Conservation (phyloP, 176 grass and related monocot genomes). For the Musa schizocarpa region DNA sequence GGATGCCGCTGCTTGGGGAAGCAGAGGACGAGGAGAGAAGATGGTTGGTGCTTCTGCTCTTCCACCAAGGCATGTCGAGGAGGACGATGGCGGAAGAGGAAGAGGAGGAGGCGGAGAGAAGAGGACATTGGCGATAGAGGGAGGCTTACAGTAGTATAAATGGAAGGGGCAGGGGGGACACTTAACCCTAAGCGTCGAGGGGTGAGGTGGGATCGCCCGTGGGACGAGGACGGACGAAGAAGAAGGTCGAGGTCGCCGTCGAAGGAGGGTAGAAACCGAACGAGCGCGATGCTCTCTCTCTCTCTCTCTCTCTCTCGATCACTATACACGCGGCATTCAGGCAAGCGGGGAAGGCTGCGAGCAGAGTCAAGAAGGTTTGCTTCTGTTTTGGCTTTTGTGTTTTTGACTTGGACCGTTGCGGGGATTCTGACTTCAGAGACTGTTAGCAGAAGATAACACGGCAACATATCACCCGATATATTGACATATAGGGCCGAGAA, state of each 20-base stretch:
- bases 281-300: not conserved
- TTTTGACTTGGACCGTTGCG: not conserved
- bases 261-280: not conserved
- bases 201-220: not conserved
- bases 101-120: not conserved
- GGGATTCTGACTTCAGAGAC: not conserved
- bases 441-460: too few relatives aligned
- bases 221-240: not conserved
- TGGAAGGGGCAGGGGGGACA: not conserved
- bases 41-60: not conserved
- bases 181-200: not conserved
- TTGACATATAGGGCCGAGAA: too few relatives aligned
- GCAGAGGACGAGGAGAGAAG: constrained; percentile 17
- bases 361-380: not conserved
- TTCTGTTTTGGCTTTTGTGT: not conserved
- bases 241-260: not conserved
- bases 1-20: constrained; percentile 17
- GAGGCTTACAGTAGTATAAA: not conserved
- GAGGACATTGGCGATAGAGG: not conserved
- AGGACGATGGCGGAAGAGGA: not conserved
- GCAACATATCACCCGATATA: too few relatives aligned
- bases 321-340: not conserved
- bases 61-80: constrained; percentile 42
- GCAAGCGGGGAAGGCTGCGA: not conserved
- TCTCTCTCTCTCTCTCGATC: not conserved